These are phyloP conservation scores for Globisporangium radiosum DNA, from an alignment of 352 stramenopile genomes.

Conservation along the genomic window DNA sequence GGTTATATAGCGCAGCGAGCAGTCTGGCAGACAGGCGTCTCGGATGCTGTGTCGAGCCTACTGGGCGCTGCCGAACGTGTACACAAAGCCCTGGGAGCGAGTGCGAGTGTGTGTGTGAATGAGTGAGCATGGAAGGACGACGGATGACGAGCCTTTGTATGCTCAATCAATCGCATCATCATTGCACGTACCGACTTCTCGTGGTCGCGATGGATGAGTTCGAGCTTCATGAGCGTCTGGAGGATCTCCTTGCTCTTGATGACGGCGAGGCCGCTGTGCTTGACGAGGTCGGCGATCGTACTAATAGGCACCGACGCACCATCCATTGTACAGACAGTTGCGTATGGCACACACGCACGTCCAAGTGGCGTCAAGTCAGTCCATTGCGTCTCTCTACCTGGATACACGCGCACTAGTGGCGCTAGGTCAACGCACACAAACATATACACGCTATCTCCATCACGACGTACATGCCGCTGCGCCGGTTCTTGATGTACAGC, in stretches of 20 bases:
- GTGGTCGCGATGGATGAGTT: conserved; percentile 66
- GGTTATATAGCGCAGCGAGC: too few species aligned
- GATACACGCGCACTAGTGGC: too few species aligned
- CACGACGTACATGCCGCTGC: conserved; percentile 62
- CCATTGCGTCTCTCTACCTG: too few species aligned
- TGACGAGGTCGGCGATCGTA: conserved; percentile 78
- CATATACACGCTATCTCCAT: too few species aligned
- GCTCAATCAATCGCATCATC: neutral
- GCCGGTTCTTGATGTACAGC: conserved; percentile 79
- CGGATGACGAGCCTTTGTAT: neutral
- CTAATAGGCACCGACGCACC: conserved; percentile 14
- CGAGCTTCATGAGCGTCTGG: conserved; percentile 83
- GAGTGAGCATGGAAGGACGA: neutral
- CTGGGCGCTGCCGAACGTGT: conserved; percentile 40
- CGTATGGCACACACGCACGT: neutral
- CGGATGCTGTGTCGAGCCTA: neutral
- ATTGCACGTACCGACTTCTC: conserved; percentile 50
- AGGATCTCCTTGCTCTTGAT: conserved; percentile 87
- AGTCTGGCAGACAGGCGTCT: neutral
- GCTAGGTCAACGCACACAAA: neutral
- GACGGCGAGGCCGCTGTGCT: conserved; percentile 66
- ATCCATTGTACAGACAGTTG: neutral
- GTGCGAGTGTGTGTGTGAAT: conserved; percentile 1
- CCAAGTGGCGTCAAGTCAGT: neutral
- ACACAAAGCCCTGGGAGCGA: conserved; percentile 53